phyloP scores from a whole-genome alignment of 2,329 filamentous ascomycete species.

The Shiraia sp. region DNA sequence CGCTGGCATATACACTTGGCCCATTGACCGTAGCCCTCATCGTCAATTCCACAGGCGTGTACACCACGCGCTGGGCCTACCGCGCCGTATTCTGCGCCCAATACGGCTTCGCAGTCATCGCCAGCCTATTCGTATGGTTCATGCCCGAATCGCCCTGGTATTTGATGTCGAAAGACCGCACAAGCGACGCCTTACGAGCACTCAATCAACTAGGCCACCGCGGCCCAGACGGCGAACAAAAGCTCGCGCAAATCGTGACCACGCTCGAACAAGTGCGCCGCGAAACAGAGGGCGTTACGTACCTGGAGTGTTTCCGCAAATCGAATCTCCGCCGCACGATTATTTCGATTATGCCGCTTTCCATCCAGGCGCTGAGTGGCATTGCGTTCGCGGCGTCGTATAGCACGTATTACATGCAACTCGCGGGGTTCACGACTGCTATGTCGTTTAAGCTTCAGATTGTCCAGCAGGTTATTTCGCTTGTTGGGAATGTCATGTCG shows the following conservation, averaged over 20 bases:
- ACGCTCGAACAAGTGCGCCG: slow-evolving; percentile 41
- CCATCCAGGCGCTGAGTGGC: slow-evolving; percentile 45
- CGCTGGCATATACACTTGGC: slow-evolving; percentile 48
- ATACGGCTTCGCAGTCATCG: slow-evolving; percentile 47
- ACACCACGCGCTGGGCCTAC: slow-evolving; percentile 49
- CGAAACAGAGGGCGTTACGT: slow-evolving; percentile 64
- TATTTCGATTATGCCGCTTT: slow-evolving; percentile 56
- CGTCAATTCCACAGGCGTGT: slow-evolving; percentile 39
- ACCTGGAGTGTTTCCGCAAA: slow-evolving; percentile 80
- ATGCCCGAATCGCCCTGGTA: slow-evolving; percentile 62
- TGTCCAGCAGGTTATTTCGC: slow-evolving; percentile 60
- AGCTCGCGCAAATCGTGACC: slow-evolving; percentile 25
- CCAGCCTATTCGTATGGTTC: slow-evolving; percentile 23
- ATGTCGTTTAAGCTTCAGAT: slow-evolving; percentile 48
- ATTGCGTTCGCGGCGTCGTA: slow-evolving; percentile 33
- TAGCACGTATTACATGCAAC: slow-evolving; percentile 49
- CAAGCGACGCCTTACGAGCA: slow-evolving; percentile 57
- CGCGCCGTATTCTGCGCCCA: slow-evolving; percentile 48
- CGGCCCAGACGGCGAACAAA: slow-evolving; percentile 15
- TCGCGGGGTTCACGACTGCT: slow-evolving; percentile 44
- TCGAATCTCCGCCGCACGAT: slow-evolving; percentile 76
- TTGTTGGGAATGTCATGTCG: slow-evolving; percentile 68
- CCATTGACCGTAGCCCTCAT: slow-evolving; percentile 42
- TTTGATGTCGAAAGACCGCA: slow-evolving; percentile 66
- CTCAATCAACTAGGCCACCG: slow-evolving; percentile 25